Base-by-base conservation (phyloP, 2,329 filamentous ascomycete species). In the Diplodia mutila region DNA sequence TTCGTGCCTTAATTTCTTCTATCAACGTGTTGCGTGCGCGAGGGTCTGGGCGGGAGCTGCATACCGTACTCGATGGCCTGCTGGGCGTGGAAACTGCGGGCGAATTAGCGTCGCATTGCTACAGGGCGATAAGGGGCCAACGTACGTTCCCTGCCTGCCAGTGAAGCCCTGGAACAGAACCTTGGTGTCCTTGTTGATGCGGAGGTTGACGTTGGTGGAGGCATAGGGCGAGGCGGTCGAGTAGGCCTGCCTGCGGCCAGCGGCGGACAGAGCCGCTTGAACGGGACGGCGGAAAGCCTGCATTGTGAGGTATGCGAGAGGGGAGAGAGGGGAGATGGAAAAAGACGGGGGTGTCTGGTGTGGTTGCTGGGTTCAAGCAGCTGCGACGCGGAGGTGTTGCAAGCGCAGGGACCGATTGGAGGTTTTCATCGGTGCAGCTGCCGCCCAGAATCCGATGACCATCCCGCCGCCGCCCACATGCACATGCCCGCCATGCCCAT, bases 61-160 rank as follows among this genome's bases (percentile, higher is more conserved):
- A 79, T 92, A 96, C 93, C 95, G 84, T 99, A 99, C 82, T 97
- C 95, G 82, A 99, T 97, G 73, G 95, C 95, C 85, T 97, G 94
- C 81, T 93, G 88, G 73, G 95, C 95, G 82, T 99, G 95, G 87
- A 99, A 99, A 75, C 94, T 98, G 74, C 73, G 69, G 68, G 61
- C 21, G 57, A 27, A 65, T 76, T 71, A 77, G 71, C 46, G 54
- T 14, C 6, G 53, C 37, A 53, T 8, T 49, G 18, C 37, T 4
- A 23, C 14, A 51, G 39, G 46, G n/a, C 51, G n/a, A 61, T 52
- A 39, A 48, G 46, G 21, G 11, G 25, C 6, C 37, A 66, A 80
- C 80, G 78, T 72, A 81, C 79, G 91, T 94, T 90, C 93, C 93
- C 87, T 97, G 93, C 86, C 92, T 95, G 80, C 94, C 94, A 67